Conservation (phyloP, 495 filamentous ascomycete genomes). For the Hypoxylon subgilvum region DNA sequence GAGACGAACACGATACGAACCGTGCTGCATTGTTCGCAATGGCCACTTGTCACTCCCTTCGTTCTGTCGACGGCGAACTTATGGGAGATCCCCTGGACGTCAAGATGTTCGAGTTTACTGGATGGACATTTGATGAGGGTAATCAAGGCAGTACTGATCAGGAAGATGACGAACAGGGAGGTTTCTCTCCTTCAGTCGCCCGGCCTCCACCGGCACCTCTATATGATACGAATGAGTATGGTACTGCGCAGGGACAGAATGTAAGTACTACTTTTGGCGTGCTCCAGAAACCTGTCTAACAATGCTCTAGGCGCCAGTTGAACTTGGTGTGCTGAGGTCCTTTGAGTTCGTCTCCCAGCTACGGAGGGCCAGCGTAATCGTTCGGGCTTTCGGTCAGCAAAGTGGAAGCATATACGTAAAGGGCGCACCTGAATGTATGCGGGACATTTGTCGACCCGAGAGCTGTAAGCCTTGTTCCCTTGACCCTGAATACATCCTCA, state of each 20-base stretch:
- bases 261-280: slow-evolving; percentile 41
- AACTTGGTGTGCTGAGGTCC: slow-evolving; percentile 82
- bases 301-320: slow-evolving; percentile 56
- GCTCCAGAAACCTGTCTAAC: slow-evolving; percentile 1
- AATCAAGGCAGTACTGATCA: slow-evolving; percentile 61
- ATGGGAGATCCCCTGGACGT: slow-evolving; percentile 94
- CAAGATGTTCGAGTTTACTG: slow-evolving; percentile 99
- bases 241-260: slow-evolving; percentile 41
- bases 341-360: slow-evolving; percentile 99
- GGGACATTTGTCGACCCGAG: slow-evolving; percentile 82
- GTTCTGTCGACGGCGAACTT: slow-evolving; percentile 82
- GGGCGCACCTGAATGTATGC: slow-evolving; percentile 95
- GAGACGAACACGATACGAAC: slow-evolving; percentile 65
- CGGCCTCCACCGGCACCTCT: slow-evolving; percentile 72
- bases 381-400: slow-evolving; percentile 79
- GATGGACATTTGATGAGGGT: slow-evolving; percentile 91
- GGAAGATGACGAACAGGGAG: slow-evolving; percentile 70
- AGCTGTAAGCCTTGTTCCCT: slow-evolving; percentile 70
- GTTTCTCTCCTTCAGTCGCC: slow-evolving; percentile 80
- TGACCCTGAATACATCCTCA: background rate
- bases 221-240: slow-evolving; percentile 57
- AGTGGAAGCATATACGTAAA: slow-evolving; percentile 91
- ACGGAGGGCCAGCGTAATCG: slow-evolving; percentile 89
- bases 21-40: slow-evolving; percentile 85
- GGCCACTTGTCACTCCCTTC: slow-evolving; percentile 95